Base-by-base conservation (phyloP, 441 rosid genomes). In the Corymbia citriodora region DNA sequence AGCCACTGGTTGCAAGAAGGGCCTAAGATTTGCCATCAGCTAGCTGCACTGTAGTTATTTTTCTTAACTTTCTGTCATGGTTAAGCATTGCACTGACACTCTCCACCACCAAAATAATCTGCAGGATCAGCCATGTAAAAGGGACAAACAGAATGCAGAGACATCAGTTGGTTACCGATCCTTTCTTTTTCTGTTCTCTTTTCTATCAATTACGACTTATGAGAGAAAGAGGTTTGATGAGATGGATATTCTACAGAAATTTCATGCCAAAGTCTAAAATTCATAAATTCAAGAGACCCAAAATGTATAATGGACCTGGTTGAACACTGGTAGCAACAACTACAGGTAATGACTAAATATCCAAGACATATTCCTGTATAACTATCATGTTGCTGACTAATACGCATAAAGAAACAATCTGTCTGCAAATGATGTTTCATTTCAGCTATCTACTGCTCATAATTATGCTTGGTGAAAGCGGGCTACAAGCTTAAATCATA, bases 61-160 rank as follows among this genome's bases (percentile, higher is more conserved):
- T 95, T 74, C 90, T 91, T 89, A 97, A 92, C 88, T 90, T 94
- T 92, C 99, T 93, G 92, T 98, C 99, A 65, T 95, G 97, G 92
- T 95, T 97, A 94, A 97, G 97, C 95, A 98, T 92, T 18, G 99
- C 94, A 18, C 99, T 94, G 82, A 95, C 96, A 74, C 98, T 94
- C 96, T 98, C 99, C 59, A 97, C 97, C 89, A 96, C 96, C 93
- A 97, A 94, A 89, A 96, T 88, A 49, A 96, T 95, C 99, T 98
- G 97, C 94, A 91, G 68, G 90, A 89, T 49, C 88, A 14, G 53
- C 91, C 74, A 86, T 25, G 45, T 31, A 15, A 72, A 72, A 72
- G 65, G 11, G 59, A 50, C 72, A 88, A 45, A 52, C 11, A 40
- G 50, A 88, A 57, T 4, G 23, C 48, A 15, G 33, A 0, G 6